Evolutionary conservation across 1,284 basidiomycete genomes (phyloP).

Genomic region (Leucoagaricus sp.): DNA sequence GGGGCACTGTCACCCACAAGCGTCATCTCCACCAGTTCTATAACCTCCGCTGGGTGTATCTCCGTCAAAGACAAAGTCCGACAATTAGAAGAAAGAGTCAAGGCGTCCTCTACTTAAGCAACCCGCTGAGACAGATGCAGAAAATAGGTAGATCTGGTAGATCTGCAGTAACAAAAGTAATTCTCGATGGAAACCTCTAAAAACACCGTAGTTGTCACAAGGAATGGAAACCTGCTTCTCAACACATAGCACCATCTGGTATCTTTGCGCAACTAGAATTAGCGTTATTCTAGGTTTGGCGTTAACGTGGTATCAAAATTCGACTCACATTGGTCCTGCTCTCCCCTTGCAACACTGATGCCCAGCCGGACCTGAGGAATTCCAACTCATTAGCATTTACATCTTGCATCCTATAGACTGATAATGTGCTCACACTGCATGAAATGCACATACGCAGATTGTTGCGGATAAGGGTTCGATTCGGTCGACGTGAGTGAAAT

Average conservation of each 20-base stretch:
- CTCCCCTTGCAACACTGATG: conserved; percentile 3
- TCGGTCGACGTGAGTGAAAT: neutral
- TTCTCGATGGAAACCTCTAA: neutral
- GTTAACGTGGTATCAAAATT: neutral
- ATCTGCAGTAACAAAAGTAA: neutral
- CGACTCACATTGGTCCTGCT: conserved; percentile 3
- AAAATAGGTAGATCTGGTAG: no score
- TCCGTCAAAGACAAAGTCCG: conserved; percentile 27
- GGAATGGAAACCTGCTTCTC: neutral
- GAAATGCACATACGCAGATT: neutral
- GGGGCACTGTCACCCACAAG: neutral
- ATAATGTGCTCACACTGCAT: neutral
- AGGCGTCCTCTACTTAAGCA: neutral
- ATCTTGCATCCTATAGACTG: neutral
- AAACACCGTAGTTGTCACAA: neutral
- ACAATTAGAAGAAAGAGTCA: conserved; percentile 25
- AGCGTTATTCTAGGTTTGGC: neutral
- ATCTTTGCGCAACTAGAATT: neutral
- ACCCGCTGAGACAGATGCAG: no score
- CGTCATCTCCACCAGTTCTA: neutral
- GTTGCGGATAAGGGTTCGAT: neutral
- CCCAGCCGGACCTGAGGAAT: neutral
- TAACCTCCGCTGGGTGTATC: neutral
- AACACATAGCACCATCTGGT: neutral
- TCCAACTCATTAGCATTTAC: neutral